Conservation (phyloP, 345 rosid species). For the Acer negundo region DNA sequence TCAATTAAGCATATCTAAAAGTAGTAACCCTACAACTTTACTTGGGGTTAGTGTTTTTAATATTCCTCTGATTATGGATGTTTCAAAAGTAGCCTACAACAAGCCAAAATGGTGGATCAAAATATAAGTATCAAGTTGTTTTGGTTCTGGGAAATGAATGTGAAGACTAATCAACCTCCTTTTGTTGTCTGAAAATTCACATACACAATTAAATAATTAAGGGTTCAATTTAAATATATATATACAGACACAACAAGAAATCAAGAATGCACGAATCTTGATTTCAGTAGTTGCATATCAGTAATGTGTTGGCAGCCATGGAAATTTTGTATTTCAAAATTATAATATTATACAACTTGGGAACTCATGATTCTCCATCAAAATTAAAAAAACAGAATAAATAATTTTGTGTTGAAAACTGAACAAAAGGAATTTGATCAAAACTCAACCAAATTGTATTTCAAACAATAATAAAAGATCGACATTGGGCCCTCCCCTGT, state of each 20-base stretch:
- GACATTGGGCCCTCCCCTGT: no score
- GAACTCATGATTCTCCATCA: not conserved
- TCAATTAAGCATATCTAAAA: not conserved
- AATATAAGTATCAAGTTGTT: not conserved
- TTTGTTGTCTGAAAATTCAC: not conserved
- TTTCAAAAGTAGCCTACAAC: not conserved
- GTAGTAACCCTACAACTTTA: not conserved
- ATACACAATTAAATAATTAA: no score
- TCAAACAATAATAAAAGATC: no score
- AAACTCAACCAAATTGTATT: no score
- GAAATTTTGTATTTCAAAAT: not conserved
- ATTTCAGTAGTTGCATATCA: not conserved
- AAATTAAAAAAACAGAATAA: no score
- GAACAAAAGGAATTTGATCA: not conserved
- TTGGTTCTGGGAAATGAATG: not conserved
- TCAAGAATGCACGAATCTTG: not conserved
- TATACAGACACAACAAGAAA: no score
- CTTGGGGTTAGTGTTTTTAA: not conserved
- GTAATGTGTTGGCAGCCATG: not conserved
- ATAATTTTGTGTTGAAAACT: no score
- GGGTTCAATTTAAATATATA: not conserved
- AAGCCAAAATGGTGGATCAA: not conserved
- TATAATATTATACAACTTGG: not conserved
- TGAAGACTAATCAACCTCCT: not conserved
- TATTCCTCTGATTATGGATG: not conserved